Percentiles rank a stretch among this genome's conserved stretches.
phyloP scores from a whole-genome alignment of 768 basidiomycete species.

The Amanita jacksonii region DNA sequence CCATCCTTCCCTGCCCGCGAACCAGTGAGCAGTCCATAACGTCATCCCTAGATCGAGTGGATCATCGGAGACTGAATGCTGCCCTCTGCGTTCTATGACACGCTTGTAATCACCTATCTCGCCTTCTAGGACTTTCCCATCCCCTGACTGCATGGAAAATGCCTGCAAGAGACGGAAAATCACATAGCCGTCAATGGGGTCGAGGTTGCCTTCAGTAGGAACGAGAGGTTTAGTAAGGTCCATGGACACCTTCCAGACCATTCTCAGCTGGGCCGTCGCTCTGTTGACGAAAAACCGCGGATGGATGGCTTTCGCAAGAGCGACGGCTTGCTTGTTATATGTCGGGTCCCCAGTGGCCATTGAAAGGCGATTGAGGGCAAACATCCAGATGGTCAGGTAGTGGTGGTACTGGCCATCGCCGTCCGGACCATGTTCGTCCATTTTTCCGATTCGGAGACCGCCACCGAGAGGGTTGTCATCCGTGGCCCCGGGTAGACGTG shows the following conservation, averaged over 20 bases:
- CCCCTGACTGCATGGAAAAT: neutral
- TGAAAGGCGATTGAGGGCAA: slow-evolving; percentile 1
- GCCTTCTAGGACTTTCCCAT: neutral
- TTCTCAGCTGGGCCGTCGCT: neutral
- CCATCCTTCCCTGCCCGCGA: neutral
- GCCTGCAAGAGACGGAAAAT: slow-evolving; percentile 1
- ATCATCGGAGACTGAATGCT: neutral
- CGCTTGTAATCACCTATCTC: slow-evolving; percentile 4
- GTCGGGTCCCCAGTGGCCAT: slow-evolving; percentile 1
- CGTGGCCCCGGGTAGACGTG: slow-evolving; percentile 1
- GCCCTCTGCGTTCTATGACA: slow-evolving; percentile 1
- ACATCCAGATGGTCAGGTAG: slow-evolving; percentile 2
- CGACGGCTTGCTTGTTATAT: neutral
- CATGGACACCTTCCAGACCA: slow-evolving; percentile 6
- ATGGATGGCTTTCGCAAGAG: slow-evolving; percentile 2
- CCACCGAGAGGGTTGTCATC: slow-evolving; percentile 1
- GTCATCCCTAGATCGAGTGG: slow-evolving; percentile 4
- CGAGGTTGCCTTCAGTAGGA: neutral
- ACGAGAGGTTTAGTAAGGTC: slow-evolving; percentile 1
- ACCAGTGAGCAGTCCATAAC: slow-evolving; percentile 2
- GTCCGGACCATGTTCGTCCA: neutral
- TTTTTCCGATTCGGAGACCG: neutral
- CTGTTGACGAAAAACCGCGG: slow-evolving; percentile 1
- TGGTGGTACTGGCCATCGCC: slow-evolving; percentile 3
- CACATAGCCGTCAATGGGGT: slow-evolving; percentile 1